Conservation (phyloP, 371 early-diverging fungal species). For the Haplosporangium sp. region DNA sequence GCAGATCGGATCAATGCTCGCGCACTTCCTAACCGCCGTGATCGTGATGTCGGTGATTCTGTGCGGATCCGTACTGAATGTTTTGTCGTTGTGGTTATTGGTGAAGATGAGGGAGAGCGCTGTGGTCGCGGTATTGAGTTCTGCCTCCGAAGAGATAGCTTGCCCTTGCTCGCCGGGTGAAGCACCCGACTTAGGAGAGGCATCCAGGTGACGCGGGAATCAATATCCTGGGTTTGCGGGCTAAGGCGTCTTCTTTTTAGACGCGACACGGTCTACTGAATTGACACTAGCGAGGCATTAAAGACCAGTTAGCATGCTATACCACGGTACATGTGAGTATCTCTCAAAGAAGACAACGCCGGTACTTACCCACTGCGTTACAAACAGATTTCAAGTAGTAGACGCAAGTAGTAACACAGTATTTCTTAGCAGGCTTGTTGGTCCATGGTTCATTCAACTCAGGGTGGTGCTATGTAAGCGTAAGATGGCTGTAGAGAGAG, state of each 20-base stretch:
- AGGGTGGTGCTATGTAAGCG: too few species aligned
- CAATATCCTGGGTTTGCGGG: not conserved
- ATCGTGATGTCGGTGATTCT: not conserved
- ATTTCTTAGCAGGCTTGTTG: constrained; percentile 1
- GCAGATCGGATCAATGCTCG: not conserved
- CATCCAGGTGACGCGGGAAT: constrained; percentile 23
- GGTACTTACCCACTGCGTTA: too few species aligned
- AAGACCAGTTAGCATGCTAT: too few species aligned
- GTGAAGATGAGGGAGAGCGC: not conserved
- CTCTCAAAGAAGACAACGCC: too few species aligned
- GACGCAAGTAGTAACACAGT: constrained; percentile 4
- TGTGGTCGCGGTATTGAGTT: constrained; percentile 1
- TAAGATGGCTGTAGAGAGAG: too few species aligned
- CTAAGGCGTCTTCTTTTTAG: not conserved
- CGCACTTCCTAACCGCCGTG: constrained; percentile 8
- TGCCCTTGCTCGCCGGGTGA: constrained; percentile 34
- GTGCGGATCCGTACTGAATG: not conserved
- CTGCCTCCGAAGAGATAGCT: constrained; percentile 24
- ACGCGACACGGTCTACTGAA: constrained; percentile 5
- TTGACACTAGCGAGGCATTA: too few species aligned
- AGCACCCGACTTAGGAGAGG: constrained; percentile 37
- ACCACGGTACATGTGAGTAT: too few species aligned
- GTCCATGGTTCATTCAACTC: constrained; percentile 3
- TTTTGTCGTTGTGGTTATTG: not conserved
- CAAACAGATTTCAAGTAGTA: not conserved